Percentiles rank a stretch among this genome's conserved stretches.
phyloP scores from a whole-genome alignment of 345 rosid species.

The Capsella bursapastoris region DNA sequence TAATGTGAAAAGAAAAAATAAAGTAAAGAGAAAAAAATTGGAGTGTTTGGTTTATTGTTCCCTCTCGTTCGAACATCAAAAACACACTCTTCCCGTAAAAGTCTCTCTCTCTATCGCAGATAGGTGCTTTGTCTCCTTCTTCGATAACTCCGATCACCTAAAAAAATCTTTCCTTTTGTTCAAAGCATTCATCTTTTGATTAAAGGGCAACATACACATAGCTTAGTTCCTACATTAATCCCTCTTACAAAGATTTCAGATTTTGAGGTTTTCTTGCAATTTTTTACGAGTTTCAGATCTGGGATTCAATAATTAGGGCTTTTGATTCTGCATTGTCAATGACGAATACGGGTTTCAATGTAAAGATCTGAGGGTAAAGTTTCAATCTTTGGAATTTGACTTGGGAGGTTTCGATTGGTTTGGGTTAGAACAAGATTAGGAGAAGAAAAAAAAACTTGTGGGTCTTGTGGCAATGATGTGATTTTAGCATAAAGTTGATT shows the following conservation, averaged over 20 bases:
- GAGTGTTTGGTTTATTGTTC: constrained; percentile 44
- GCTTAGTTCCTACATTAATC: constrained; percentile 19
- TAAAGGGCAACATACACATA: neutral
- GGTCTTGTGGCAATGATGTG: constrained; percentile 40
- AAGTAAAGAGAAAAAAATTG: neutral
- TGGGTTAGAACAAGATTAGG: neutral
- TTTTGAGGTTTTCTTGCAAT: constrained; percentile 29
- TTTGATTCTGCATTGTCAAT: constrained; percentile 18
- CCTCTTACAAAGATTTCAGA: neutral
- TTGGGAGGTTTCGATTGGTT: constrained; percentile 9
- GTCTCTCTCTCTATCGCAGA: constrained; percentile 42
- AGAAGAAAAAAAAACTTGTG: neutral
- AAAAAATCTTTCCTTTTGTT: constrained; percentile 30
- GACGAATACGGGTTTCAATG: constrained; percentile 17
- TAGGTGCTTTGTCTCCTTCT: constrained; percentile 46
- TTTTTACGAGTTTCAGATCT: constrained; percentile 36
- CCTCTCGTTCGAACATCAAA: constrained; percentile 41
- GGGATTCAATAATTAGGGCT: constrained; percentile 26
- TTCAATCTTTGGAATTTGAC: constrained; percentile 30
- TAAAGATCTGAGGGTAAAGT: constrained; percentile 26
- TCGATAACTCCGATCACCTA: constrained; percentile 47
- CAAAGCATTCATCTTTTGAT: constrained; percentile 34
- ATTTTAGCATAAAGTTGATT: constrained; percentile 17
- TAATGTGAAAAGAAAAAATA: constrained; percentile 7
- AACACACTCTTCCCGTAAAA: constrained; percentile 46